Evolutionary conservation across 164 flowering plant genomes (phyloP).

Genomic region (Kingdonia uniflora): DNA sequence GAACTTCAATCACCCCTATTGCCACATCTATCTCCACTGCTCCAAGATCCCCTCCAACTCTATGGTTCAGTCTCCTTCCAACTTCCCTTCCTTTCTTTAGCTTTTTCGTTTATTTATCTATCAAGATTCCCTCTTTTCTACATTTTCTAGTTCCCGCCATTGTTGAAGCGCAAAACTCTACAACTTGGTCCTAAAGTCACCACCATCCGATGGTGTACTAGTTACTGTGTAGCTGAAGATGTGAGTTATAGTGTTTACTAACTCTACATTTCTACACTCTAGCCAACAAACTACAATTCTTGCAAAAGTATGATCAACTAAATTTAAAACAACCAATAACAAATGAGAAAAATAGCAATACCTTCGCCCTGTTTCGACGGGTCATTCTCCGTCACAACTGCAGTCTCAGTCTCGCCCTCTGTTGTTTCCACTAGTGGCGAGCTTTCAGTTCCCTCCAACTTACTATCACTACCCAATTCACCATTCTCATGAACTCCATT

Average conservation of each 20-base stretch:
- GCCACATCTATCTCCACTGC: no score
- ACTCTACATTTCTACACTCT: no score
- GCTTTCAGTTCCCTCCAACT: neutral
- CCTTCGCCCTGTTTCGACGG: conserved; percentile 18
- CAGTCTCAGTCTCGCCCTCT: conserved; percentile 1
- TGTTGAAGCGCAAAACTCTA: neutral
- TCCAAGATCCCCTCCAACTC: no score
- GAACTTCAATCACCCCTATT: no score
- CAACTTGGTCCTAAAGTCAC: neutral
- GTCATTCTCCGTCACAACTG: conserved; percentile 8
- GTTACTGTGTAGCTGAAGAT: no score
- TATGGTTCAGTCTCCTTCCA: no score
- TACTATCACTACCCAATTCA: neutral
- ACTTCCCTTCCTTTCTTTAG: no score
- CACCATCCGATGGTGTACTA: neutral
- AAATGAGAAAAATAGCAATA: neutral
- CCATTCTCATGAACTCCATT: conserved; percentile 21
- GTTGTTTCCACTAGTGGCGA: no score
- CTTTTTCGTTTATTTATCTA: no score
- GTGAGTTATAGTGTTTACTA: no score
- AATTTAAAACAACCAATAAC: neutral
- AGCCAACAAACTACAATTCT: no score
- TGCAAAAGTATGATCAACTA: neutral
- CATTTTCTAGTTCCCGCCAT: neutral
- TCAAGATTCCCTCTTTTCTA: no score